phyloP scores from a whole-genome alignment of 129 eudicot genomes.

The Gnaphalium uliginosum region DNA sequence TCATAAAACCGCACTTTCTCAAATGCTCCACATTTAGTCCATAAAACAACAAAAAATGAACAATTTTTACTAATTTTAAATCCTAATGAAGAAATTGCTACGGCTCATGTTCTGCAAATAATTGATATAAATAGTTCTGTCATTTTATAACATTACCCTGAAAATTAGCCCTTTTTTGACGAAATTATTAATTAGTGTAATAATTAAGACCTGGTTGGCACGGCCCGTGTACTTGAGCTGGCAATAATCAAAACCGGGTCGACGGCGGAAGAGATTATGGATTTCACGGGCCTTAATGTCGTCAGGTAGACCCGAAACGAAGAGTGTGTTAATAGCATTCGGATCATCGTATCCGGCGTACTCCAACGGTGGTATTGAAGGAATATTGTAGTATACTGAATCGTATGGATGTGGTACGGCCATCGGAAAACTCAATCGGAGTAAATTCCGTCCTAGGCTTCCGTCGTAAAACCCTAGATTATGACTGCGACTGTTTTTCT shows the following conservation, averaged over 20 bases:
- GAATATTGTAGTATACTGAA: slow-evolving; percentile 45
- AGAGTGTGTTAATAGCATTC: slow-evolving; percentile 70
- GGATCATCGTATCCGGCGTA: slow-evolving; percentile 46
- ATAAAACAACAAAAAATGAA: too few species aligned
- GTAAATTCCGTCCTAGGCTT: not conserved
- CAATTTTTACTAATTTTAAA: not conserved
- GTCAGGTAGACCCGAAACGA: slow-evolving; percentile 94
- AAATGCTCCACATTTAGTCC: not conserved
- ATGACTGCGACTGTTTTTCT: not conserved
- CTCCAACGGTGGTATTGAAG: slow-evolving; percentile 30
- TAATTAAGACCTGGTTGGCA: slow-evolving; percentile 63
- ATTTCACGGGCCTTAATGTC: slow-evolving; percentile 93
- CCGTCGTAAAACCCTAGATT: not conserved
- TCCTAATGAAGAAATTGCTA: not conserved
- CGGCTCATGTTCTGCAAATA: not conserved
- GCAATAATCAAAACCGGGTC: slow-evolving; percentile 81
- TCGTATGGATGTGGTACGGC: slow-evolving; percentile 62
- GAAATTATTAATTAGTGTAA: not conserved
- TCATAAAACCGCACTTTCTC: not conserved
- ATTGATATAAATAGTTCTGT: not conserved
- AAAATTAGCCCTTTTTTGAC: not conserved
- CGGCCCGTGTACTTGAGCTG: slow-evolving; percentile 96
- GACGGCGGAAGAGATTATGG: slow-evolving; percentile 90
- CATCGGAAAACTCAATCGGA: slow-evolving; percentile 34
- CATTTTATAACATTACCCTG: not conserved